Conservation (phyloP, 768 basidiomycete species). For the Gloeophyllum trabeum region DNA sequence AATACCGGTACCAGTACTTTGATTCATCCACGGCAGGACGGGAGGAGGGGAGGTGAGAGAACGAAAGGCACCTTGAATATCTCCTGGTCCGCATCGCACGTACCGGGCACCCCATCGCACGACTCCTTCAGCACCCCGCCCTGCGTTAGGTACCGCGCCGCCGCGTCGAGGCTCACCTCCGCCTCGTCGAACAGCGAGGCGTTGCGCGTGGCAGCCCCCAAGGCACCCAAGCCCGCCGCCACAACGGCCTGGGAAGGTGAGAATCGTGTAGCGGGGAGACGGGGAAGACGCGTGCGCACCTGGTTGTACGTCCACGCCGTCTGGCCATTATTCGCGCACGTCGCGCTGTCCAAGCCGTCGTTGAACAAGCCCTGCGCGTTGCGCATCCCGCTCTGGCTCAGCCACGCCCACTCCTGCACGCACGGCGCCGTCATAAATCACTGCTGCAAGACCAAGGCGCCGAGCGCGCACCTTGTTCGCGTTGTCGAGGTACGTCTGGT, state of each 20-base stretch:
- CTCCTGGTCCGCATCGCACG: slow-evolving; percentile 6
- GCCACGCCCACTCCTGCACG: no score
- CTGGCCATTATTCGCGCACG: slow-evolving; percentile 6
- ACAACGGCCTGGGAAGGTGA: slow-evolving; percentile 5
- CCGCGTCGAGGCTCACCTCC: slow-evolving; percentile 11
- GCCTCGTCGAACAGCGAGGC: slow-evolving; percentile 7
- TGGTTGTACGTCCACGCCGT: slow-evolving; percentile 8
- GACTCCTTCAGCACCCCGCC: slow-evolving; percentile 9
- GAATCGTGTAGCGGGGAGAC: no score
- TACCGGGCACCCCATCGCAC: slow-evolving; percentile 7
- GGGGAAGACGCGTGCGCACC: not conserved
- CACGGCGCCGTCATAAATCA: no score
- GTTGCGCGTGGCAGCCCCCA: slow-evolving; percentile 6
- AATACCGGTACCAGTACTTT: no score
- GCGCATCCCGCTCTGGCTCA: slow-evolving; percentile 5
- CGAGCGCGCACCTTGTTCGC: not conserved
- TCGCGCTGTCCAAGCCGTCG: slow-evolving; percentile 1
- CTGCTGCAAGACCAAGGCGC: no score
- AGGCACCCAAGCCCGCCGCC: slow-evolving; percentile 5
- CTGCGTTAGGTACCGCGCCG: slow-evolving; percentile 4
- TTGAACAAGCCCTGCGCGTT: slow-evolving; percentile 7
- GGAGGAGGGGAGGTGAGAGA: not conserved
- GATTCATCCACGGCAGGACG: no score
- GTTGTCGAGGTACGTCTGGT: not conserved
- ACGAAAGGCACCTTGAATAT: not conserved